Conservation (phyloP, 805 yeast species). For the Saccharomycopsis sp. region DNA sequence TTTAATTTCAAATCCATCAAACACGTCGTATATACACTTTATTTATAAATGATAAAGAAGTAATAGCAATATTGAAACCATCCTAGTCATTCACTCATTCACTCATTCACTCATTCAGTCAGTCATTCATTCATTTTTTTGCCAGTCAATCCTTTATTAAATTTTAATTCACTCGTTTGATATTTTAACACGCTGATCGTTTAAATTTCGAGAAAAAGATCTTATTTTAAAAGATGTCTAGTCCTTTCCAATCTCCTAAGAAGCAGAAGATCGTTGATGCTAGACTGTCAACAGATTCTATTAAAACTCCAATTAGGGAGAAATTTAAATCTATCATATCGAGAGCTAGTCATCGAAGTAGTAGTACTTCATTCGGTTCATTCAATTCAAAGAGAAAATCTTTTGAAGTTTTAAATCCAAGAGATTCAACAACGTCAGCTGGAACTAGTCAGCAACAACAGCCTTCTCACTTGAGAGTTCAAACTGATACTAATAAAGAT, state of each 20-base stretch:
- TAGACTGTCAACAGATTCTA: not conserved
- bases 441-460: not conserved
- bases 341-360: slow-evolving; percentile 17
- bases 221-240: not conserved
- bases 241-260: not conserved
- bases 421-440: slow-evolving; percentile 3
- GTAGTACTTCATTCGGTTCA: slow-evolving; percentile 9
- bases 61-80: too few species aligned
- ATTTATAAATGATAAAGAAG: too few species aligned
- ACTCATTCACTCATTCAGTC: too few species aligned
- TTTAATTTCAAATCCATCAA: too few species aligned
- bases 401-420: slow-evolving; percentile 15
- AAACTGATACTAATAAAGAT: not conserved
- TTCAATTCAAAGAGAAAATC: slow-evolving; percentile 9
- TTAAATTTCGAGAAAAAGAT: too few species aligned
- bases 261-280: not conserved
- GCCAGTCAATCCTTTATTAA: too few species aligned
- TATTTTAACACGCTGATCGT: too few species aligned
- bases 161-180: too few species aligned
- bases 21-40: too few species aligned
- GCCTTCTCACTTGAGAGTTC: slow-evolving; percentile 3
- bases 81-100: too few species aligned
- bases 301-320: slow-evolving; percentile 14
- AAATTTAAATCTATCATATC: slow-evolving; percentile 20
- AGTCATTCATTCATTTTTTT: too few species aligned